phyloP scores from a whole-genome alignment of 2,329 filamentous ascomycete species.

The Cercospora beticola region DNA sequence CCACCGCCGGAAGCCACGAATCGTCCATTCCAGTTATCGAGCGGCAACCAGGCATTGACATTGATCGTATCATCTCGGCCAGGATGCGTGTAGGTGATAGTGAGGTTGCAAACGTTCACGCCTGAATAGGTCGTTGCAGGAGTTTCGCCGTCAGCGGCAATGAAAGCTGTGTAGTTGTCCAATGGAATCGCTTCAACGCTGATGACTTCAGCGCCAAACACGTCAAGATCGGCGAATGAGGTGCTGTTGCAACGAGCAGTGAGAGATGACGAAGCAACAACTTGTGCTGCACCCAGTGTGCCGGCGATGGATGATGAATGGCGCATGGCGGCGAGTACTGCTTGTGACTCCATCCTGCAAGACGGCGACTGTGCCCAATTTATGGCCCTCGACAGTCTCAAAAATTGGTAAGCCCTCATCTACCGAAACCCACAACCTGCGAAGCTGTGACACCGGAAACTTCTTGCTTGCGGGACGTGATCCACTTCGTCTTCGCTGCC shows the following conservation, averaged over 20 bases:
- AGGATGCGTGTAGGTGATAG: constrained; percentile 42
- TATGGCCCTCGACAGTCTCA: not conserved
- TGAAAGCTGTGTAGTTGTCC: constrained; percentile 3
- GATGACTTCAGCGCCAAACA: constrained; percentile 14
- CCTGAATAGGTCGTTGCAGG: constrained; percentile 3
- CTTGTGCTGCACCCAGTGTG: not conserved
- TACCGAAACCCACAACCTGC: not conserved
- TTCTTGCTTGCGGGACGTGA: not conserved
- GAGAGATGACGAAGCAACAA: not conserved
- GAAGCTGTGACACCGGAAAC: not conserved
- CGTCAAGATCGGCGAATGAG: not conserved
- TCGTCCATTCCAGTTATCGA: constrained; percentile 37
- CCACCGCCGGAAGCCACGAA: constrained; percentile 45
- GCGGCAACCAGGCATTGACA: constrained; percentile 38
- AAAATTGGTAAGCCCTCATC: not conserved
- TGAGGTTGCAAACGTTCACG: constrained; percentile 40
- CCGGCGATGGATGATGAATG: not conserved
- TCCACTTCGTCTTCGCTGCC: constrained; percentile 1
- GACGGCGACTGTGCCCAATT: not conserved
- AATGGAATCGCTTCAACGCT: constrained; percentile 2
- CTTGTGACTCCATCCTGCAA: constrained; percentile 10
- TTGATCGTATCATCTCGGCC: constrained; percentile 39
- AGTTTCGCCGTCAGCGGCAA: not conserved
- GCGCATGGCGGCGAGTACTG: constrained; percentile 9
- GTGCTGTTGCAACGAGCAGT: not conserved